Evolutionary conservation across 108 stramenopile genomes (phyloP).

Genomic region (Pinguiococcus pyrenoidosus): DNA sequence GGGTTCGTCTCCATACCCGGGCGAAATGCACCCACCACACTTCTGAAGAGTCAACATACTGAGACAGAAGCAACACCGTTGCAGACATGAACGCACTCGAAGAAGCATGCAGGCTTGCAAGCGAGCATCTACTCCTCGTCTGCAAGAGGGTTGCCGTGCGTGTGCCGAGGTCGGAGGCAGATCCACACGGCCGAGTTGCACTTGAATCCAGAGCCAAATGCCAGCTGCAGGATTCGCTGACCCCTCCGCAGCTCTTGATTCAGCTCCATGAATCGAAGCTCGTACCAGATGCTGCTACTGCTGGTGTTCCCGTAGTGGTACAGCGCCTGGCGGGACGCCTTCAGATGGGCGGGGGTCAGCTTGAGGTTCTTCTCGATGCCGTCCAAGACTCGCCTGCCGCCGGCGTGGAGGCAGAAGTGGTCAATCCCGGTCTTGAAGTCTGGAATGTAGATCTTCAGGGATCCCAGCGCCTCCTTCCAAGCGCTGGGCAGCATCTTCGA

Average conservation of each 20-base stretch:
- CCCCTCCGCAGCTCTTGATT: constrained; percentile 21
- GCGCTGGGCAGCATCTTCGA: constrained; percentile 8
- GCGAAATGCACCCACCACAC: no score
- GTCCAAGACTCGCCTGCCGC: constrained; percentile 57
- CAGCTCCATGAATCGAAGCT: constrained; percentile 82
- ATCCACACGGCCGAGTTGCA: constrained; percentile 94
- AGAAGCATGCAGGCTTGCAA: no score
- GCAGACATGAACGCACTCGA: no score
- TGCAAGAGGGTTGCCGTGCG: no score
- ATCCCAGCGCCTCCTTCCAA: neutral
- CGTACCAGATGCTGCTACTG: constrained; percentile 90
- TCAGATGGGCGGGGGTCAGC: constrained; percentile 71
- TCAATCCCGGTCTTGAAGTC: constrained; percentile 94
- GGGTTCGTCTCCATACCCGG: no score
- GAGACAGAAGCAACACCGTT: no score
- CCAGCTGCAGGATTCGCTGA: constrained; percentile 73
- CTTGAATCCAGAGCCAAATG: constrained; percentile 96
- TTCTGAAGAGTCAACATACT: no score
- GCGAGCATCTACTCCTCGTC: no score
- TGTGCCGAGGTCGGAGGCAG: constrained; percentile 10
- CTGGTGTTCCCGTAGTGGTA: constrained; percentile 90
- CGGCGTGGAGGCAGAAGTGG: constrained; percentile 96
- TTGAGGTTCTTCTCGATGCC: constrained; percentile 92
- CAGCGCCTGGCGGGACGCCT: constrained; percentile 75
- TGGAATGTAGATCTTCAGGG: constrained; percentile 60